Evolutionary conservation across 1,284 basidiomycete species (phyloP).

Genomic region (Hemileccinum hortonii): DNA sequence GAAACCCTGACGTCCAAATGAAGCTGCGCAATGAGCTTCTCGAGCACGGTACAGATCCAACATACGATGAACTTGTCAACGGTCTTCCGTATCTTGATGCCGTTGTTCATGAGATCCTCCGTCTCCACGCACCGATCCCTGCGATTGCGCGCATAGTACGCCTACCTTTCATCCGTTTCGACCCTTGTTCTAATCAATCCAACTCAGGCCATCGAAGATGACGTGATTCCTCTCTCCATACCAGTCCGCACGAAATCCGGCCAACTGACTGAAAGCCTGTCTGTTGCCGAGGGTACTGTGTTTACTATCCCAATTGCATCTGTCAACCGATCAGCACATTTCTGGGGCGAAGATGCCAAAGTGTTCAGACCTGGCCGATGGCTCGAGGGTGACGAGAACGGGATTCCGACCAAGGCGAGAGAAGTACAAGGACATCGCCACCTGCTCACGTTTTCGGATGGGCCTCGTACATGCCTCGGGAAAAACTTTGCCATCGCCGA

Average conservation of each 20-base stretch:
- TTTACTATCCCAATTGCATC: too few relatives aligned
- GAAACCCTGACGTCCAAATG: constrained; percentile 21
- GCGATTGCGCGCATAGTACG: constrained; percentile 43
- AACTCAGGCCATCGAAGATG: too few relatives aligned
- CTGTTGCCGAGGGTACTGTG: too few relatives aligned
- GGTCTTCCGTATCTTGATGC: constrained; percentile 31
- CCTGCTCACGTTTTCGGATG: constrained; percentile 42
- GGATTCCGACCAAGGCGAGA: constrained; percentile 26
- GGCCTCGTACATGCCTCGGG: constrained; percentile 43
- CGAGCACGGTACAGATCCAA: constrained; percentile 21
- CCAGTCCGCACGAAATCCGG: too few relatives aligned
- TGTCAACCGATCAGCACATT: too few relatives aligned
- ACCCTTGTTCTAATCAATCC: too few relatives aligned
- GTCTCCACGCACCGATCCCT: constrained; percentile 17
- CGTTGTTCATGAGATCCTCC: constrained; percentile 27
- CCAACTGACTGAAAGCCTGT: too few relatives aligned
- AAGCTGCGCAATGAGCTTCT: constrained; percentile 30
- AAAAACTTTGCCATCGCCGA: constrained; percentile 42
- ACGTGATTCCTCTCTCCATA: too few relatives aligned
- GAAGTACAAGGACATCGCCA: constrained; percentile 43
- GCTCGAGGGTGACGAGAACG: constrained; percentile 22
- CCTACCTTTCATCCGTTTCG: too few relatives aligned
- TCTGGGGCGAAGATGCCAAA: too few relatives aligned
- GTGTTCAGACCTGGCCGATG: constrained; percentile 25
- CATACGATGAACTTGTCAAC: constrained; percentile 25